phyloP scores from a whole-genome alignment of 1,284 basidiomycete genomes.

The Moniliophthora roreri region DNA sequence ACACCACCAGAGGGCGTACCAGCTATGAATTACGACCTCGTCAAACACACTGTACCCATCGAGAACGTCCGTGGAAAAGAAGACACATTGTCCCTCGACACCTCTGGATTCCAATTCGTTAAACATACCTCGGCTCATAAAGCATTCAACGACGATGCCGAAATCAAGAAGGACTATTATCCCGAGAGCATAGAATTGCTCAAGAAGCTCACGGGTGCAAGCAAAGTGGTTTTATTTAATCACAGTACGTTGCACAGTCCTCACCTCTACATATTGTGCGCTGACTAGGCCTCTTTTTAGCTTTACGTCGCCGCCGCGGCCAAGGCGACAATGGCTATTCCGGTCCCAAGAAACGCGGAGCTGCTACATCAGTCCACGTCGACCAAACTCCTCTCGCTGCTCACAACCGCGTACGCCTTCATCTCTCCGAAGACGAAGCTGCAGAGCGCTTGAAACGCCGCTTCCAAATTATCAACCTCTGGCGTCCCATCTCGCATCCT shows the following conservation, averaged over 20 bases:
- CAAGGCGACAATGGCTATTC: conserved; percentile 35
- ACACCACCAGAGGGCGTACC: neutral
- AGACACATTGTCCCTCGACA: conserved; percentile 46
- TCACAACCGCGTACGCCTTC: conserved; percentile 50
- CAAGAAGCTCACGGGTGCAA: conserved; percentile 61
- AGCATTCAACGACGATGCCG: conserved; percentile 44
- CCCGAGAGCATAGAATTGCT: conserved; percentile 57
- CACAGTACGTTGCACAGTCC: conserved; percentile 49
- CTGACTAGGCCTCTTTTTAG: conserved; percentile 23
- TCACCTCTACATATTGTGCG: neutral
- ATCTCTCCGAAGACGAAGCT: conserved; percentile 45
- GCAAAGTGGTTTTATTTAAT: conserved; percentile 57
- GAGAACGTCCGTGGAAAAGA: conserved; percentile 60
- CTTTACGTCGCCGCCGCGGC: conserved; percentile 38
- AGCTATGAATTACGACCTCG: conserved; percentile 6
- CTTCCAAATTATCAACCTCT: conserved; percentile 71
- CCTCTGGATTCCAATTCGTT: conserved; percentile 53
- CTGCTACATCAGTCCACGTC: conserved; percentile 50
- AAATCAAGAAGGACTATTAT: conserved; percentile 55
- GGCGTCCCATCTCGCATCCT: too few species aligned
- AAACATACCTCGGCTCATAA: conserved; percentile 41
- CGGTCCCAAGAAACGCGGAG: conserved; percentile 38
- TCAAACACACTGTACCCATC: conserved; percentile 30
- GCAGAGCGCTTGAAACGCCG: conserved; percentile 47
- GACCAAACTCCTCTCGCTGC: conserved; percentile 57